phyloP scores from a whole-genome alignment of 257 asterid genomes.

The Voacanga thouarsii region DNA sequence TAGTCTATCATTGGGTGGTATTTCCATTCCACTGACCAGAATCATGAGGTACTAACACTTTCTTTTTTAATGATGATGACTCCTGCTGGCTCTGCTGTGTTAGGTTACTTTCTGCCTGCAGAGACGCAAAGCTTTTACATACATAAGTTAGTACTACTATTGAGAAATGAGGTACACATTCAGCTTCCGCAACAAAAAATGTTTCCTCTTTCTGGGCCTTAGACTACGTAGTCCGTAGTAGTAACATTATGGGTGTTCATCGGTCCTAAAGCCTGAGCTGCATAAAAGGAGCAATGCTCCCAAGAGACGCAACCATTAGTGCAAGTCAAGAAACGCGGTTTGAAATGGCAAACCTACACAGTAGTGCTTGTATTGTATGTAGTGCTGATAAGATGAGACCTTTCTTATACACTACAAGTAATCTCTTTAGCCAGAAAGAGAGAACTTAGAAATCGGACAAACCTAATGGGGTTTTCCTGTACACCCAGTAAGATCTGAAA shows the following conservation, averaged over 20 bases:
- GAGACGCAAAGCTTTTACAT: not conserved
- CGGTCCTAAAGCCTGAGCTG: not conserved
- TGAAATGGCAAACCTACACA: not conserved
- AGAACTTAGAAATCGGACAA: not conserved
- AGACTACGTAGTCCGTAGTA: not conserved
- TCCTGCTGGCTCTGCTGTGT: not conserved
- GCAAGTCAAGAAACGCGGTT: too few species aligned
- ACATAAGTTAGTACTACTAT: not conserved
- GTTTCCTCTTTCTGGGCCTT: not conserved
- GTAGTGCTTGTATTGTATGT: not conserved
- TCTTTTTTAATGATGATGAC: not conserved
- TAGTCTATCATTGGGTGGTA: not conserved
- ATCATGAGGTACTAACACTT: not conserved
- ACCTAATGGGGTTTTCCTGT: not conserved
- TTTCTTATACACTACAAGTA: not conserved
- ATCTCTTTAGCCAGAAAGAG: not conserved
- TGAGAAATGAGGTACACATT: conserved; percentile 1
- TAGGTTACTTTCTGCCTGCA: conserved; percentile 8
- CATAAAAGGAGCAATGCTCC: too few species aligned
- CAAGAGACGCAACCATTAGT: too few species aligned
- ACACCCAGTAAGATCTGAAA: too few species aligned
- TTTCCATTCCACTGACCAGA: conserved; percentile 5
- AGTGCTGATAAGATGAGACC: not conserved
- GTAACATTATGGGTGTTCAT: not conserved
- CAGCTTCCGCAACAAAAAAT: not conserved